A percentile compares a stretch with the other conserved stretches of the same genome.
phyloP scores from a whole-genome alignment of 371 early-diverging fungal genomes.

The Apophysomyces elegans region DNA sequence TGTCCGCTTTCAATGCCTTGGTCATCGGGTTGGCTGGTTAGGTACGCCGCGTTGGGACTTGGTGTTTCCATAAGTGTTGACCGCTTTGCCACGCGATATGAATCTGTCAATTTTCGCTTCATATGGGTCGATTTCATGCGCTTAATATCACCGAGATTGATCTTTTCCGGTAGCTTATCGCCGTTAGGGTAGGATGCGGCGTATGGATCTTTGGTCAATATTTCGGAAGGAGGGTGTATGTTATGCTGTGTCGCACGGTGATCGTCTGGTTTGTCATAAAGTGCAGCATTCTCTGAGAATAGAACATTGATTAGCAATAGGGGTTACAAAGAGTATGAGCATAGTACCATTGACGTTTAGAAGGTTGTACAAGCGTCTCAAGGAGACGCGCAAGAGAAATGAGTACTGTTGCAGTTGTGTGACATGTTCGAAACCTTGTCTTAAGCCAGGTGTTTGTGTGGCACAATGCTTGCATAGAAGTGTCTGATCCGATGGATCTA shows the following conservation, averaged over 20 bases:
- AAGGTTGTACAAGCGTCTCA: constrained; percentile 80
- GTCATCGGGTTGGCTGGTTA: constrained; percentile 23
- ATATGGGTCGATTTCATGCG: constrained; percentile 65
- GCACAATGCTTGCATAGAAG: constrained; percentile 54
- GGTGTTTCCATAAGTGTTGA: constrained; percentile 65
- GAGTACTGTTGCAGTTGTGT: constrained; percentile 92
- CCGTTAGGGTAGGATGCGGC: constrained; percentile 13
- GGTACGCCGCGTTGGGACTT: constrained; percentile 38
- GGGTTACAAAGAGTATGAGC: neutral
- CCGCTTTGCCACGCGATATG: constrained; percentile 59
- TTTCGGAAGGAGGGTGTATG: constrained; percentile 6
- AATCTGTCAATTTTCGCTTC: constrained; percentile 60
- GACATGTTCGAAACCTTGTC: constrained; percentile 70
- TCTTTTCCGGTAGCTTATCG: constrained; percentile 29
- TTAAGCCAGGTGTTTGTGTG: constrained; percentile 23
- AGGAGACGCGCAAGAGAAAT: constrained; percentile 82
- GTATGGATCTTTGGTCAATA: constrained; percentile 11
- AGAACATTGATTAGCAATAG: neutral
- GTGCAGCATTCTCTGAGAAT: neutral
- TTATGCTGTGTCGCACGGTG: neutral
- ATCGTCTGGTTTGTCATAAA: neutral
- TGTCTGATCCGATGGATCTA: constrained; percentile 39
- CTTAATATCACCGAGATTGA: constrained; percentile 61
- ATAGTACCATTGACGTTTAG: constrained; percentile 66
- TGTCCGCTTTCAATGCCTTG: constrained; percentile 14